Evolutionary conservation across 306 rosid species (phyloP).

Genomic region (Dalbergia cochinchinensis): DNA sequence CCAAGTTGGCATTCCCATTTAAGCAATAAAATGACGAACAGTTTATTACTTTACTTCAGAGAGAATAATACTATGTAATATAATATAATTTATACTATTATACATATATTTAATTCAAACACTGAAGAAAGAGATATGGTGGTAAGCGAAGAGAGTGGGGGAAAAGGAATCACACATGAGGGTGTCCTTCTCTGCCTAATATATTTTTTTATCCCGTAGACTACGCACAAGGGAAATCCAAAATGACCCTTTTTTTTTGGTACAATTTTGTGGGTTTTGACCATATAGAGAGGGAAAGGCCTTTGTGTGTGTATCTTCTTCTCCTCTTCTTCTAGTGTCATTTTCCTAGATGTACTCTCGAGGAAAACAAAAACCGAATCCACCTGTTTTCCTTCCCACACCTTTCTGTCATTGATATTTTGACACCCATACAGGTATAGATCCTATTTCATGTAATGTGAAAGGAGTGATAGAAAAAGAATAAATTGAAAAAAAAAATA

Average conservation of each 20-base stretch:
- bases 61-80: background rate
- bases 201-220: slow-evolving; percentile 67
- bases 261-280: slow-evolving; percentile 57
- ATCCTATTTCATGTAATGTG: no score
- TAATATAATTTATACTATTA: background rate
- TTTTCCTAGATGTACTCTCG: slow-evolving; percentile 76
- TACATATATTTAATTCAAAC: background rate
- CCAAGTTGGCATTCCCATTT: slow-evolving; percentile 53
- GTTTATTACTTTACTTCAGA: background rate
- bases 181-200: slow-evolving; percentile 64
- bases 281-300: slow-evolving; percentile 36
- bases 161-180: slow-evolving; percentile 77
- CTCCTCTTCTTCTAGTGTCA: slow-evolving; percentile 63
- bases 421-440: no score
- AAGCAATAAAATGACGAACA: slow-evolving; percentile 46
- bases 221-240: slow-evolving; percentile 67
- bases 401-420: no score
- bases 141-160: slow-evolving; percentile 79
- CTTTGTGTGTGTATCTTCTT: slow-evolving; percentile 1
- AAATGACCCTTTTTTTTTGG: slow-evolving; percentile 51
- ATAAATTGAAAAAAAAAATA: no score
- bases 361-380: slow-evolving; percentile 54
- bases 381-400: slow-evolving; percentile 38
- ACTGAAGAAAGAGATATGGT: slow-evolving; percentile 35
- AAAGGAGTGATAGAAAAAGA: no score